Evolutionary conservation across 306 rosid genomes (phyloP).

Genomic region (Lagenaria siceraria): DNA sequence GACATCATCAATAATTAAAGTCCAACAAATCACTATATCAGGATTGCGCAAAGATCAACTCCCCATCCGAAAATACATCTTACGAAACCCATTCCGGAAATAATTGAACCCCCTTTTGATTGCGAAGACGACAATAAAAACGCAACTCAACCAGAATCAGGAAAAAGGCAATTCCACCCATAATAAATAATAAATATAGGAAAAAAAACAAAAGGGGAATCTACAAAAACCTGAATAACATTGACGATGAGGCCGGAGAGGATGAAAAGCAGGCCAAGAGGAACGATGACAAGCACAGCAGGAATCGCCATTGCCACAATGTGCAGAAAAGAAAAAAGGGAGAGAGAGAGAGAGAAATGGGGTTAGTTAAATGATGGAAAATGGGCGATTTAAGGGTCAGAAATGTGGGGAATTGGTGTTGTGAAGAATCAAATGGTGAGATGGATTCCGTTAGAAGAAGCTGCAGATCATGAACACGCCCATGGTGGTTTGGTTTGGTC

Average conservation of each 20-base stretch:
- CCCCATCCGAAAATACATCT: neutral
- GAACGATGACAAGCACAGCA: constrained; percentile 51
- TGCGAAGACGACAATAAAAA: neutral
- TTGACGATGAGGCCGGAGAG: constrained; percentile 70
- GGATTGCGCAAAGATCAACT: neutral
- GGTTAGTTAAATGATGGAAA: neutral
- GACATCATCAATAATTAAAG: neutral
- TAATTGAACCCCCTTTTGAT: neutral
- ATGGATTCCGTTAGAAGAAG: neutral
- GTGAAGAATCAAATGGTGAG: neutral
- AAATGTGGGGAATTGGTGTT: neutral
- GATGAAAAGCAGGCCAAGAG: constrained; percentile 57
- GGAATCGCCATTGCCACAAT: constrained; percentile 46
- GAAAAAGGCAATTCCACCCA: neutral
- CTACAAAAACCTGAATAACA: constrained; percentile 40
- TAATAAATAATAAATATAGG: neutral
- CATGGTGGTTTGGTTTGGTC: neutral
- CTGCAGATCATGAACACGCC: neutral
- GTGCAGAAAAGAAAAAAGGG: neutral
- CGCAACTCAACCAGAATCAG: neutral
- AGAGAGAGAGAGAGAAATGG: neutral
- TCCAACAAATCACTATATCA: neutral
- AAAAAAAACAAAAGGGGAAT: neutral
- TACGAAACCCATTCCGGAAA: neutral
- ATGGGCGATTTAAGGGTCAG: neutral